phyloP scores from a whole-genome alignment of 1,284 basidiomycete species.

The Fomitopsis schrenkii region DNA sequence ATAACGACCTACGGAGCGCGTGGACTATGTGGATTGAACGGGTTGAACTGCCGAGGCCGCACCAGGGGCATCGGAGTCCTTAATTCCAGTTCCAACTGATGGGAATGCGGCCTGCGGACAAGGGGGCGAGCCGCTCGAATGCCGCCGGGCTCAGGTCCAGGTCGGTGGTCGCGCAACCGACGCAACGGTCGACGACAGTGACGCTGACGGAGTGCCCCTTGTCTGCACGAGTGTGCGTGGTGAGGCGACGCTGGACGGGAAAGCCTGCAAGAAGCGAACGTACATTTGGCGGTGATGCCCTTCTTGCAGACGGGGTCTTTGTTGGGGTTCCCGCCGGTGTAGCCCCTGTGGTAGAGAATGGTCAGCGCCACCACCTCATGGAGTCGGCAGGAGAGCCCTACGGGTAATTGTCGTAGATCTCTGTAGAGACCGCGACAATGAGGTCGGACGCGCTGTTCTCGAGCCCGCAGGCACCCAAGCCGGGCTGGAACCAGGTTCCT shows the following conservation, averaged over 20 bases:
- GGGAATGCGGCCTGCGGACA: background rate
- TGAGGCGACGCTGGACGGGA: background rate
- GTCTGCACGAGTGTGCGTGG: background rate
- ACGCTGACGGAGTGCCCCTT: constrained; percentile 32
- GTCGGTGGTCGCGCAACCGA: constrained; percentile 40
- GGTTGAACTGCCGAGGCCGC: too few species aligned
- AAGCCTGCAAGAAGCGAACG: background rate
- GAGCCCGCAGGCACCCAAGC: background rate
- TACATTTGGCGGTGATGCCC: background rate
- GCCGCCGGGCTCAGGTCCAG: constrained; percentile 54
- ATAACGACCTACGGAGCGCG: too few species aligned
- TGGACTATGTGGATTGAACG: too few species aligned
- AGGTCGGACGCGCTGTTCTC: background rate
- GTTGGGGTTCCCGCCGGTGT: background rate
- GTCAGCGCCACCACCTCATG: background rate
- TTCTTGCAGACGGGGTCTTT: background rate
- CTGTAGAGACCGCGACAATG: background rate
- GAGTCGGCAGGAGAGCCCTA: background rate
- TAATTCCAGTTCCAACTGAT: background rate
- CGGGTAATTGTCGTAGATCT: background rate
- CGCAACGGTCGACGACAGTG: constrained; percentile 54
- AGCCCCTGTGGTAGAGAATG: background rate
- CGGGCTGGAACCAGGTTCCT: background rate
- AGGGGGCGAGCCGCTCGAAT: constrained; percentile 35
- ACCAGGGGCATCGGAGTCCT: background rate